Evolutionary conservation across 2,329 filamentous ascomycete species (phyloP).

Genomic region (Ophiocordyceps camponoti-rufipedis): DNA sequence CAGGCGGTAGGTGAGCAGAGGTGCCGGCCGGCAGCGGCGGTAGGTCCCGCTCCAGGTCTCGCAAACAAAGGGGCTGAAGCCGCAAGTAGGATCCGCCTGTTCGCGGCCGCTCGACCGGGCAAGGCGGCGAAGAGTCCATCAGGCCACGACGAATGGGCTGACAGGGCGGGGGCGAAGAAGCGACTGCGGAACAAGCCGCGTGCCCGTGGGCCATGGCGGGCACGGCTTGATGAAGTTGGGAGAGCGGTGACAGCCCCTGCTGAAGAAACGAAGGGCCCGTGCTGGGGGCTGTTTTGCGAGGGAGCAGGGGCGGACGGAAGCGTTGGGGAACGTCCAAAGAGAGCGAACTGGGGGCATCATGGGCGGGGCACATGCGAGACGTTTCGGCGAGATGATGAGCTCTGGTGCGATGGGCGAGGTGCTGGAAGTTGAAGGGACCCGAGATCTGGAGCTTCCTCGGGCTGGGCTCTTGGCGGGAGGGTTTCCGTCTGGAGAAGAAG

Average conservation of each 20-base stretch:
- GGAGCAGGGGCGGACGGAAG: not conserved
- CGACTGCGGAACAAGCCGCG: not conserved
- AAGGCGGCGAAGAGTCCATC: not conserved
- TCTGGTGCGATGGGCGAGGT: conserved; percentile 38
- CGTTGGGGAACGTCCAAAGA: not conserved
- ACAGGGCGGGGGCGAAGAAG: not conserved
- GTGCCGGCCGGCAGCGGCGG: not conserved
- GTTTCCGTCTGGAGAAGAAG: conserved; percentile 28
- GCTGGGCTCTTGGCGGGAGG: conserved; percentile 14
- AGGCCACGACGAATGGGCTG: too few relatives aligned
- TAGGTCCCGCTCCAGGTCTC: not conserved
- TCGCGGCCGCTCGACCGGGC: not conserved
- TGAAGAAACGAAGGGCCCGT: not conserved
- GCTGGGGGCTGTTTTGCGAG: not conserved
- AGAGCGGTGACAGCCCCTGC: conserved; percentile 5
- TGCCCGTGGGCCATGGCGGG: too few relatives aligned
- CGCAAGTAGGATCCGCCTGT: not conserved
- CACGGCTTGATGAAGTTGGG: not conserved
- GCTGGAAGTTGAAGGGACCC: conserved; percentile 48
- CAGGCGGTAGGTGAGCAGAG: not conserved
- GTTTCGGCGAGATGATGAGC: conserved; percentile 20
- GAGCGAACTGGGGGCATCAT: not conserved
- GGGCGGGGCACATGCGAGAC: not conserved
- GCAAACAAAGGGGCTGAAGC: not conserved
- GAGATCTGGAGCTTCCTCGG: conserved; percentile 36